Conservation (phyloP, 164 flowering plant genomes). For the Liriodendron chinense region DNA sequence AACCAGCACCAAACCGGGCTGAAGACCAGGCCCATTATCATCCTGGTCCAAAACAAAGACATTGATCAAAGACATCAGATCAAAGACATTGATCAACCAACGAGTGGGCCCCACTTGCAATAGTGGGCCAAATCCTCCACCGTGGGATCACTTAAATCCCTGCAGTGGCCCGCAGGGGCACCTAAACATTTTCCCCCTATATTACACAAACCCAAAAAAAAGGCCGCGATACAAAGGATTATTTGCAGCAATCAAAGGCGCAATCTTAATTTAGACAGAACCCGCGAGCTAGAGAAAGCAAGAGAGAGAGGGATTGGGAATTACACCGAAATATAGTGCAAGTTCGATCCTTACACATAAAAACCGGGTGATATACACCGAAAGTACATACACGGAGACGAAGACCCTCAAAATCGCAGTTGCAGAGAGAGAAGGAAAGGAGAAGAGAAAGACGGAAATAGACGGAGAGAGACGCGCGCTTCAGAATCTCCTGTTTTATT, state of each 20-base stretch:
- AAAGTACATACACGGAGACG: background rate
- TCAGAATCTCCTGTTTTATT: background rate
- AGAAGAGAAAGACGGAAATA: conserved; percentile 1
- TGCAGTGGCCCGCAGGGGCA: background rate
- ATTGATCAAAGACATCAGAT: too few species aligned
- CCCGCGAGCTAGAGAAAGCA: background rate
- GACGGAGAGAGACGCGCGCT: conserved; percentile 10
- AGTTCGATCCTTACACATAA: background rate
- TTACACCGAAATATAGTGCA: background rate
- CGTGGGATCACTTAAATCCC: background rate
- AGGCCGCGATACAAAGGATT: background rate
- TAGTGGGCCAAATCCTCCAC: background rate
- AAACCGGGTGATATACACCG: background rate
- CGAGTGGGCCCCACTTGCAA: background rate
- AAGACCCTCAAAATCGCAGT: background rate
- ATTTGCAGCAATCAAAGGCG: conserved; percentile 26
- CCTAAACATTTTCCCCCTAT: background rate
- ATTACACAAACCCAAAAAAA: background rate
- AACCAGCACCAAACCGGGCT: too few species aligned
- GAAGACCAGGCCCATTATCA: too few species aligned
- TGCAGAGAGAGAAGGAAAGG: background rate
- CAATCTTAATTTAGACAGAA: conserved; percentile 5
- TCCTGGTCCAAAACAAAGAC: too few species aligned
- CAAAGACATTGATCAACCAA: too few species aligned
- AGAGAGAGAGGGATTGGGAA: background rate